Conservation (phyloP, 805 yeast genomes). For the Cyberlindnera subsufficiens region DNA sequence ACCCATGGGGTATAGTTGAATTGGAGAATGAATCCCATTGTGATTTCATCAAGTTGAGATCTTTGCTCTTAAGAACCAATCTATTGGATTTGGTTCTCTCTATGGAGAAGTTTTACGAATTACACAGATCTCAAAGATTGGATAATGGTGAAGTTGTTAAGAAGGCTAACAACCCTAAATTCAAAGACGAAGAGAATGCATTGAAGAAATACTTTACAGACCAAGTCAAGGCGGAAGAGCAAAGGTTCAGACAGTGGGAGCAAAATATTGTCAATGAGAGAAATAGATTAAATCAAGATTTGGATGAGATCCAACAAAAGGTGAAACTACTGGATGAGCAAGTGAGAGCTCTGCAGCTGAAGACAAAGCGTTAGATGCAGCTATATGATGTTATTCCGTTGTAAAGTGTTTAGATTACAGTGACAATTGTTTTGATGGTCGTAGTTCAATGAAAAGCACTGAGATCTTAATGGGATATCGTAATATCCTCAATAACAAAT, state of each 20-base stretch:
- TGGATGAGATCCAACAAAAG: constrained; percentile 81
- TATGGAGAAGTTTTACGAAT: constrained; percentile 77
- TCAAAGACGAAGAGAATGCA: constrained; percentile 93
- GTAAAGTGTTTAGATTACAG: no score
- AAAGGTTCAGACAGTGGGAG: constrained; percentile 98
- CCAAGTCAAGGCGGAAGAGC: constrained; percentile 94
- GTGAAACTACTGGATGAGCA: constrained; percentile 71
- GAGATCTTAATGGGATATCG: no score
- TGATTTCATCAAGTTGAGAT: constrained; percentile 78
- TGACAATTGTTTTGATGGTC: no score
- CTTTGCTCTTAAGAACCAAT: constrained; percentile 73
- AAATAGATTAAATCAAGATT: constrained; percentile 87
- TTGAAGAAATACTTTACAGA: constrained; percentile 93
- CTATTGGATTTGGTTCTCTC: constrained; percentile 76
- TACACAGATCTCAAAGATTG: constrained; percentile 68
- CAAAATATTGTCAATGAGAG: constrained; percentile 93
- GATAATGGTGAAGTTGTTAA: constrained; percentile 39
- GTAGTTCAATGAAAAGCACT: no score
- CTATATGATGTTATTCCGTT: no score
- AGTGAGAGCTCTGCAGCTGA: constrained; percentile 55
- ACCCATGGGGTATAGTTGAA: constrained; percentile 89
- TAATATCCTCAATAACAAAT: no score
- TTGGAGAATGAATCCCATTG: constrained; percentile 83
- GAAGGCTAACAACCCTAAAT: constrained; percentile 75
- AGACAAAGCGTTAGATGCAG: constrained; percentile 33